Evolutionary conservation across 1,139 yeast genomes (phyloP).

Genomic region (Magnusiomyces magnusii): DNA sequence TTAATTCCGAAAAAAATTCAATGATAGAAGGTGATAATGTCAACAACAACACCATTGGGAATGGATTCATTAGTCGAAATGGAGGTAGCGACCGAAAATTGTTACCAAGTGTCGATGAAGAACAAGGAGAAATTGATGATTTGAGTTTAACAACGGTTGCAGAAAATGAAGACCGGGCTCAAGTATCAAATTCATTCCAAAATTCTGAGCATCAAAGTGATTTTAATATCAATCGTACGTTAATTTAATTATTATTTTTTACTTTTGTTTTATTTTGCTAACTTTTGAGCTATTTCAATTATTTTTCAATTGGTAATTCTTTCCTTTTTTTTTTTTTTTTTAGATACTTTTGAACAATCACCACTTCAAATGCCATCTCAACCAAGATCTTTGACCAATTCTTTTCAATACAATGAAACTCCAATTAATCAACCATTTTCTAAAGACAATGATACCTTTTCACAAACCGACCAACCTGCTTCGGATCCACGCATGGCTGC

Average conservation of each 20-base stretch:
- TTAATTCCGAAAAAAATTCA: too few relatives aligned
- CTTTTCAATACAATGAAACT: neutral
- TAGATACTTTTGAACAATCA: neutral
- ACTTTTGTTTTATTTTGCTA: neutral
- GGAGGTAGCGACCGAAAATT: neutral
- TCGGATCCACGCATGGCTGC: neutral
- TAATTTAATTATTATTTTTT: too few relatives aligned
- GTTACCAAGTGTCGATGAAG: neutral
- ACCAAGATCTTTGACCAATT: neutral
- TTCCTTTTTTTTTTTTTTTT: too few relatives aligned
- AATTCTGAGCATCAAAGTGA: neutral
- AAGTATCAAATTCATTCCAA: neutral
- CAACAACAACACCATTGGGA: too few relatives aligned
- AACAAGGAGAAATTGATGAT: neutral
- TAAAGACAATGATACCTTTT: neutral
- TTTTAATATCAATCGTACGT: neutral
- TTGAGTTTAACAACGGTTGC: neutral
- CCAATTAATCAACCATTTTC: neutral
- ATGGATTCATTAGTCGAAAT: too few relatives aligned
- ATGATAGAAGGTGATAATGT: too few relatives aligned
- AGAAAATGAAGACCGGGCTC: neutral
- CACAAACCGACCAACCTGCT: neutral
- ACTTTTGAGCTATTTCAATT: neutral
- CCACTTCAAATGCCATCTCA: neutral
- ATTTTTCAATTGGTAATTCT: too few relatives aligned